Percentiles rank a stretch among this genome's conserved stretches.
These are phyloP conservation scores for Termitomyces sp. DNA, from an alignment of 768 basidiomycete genomes.

Conservation along the genomic window DNA sequence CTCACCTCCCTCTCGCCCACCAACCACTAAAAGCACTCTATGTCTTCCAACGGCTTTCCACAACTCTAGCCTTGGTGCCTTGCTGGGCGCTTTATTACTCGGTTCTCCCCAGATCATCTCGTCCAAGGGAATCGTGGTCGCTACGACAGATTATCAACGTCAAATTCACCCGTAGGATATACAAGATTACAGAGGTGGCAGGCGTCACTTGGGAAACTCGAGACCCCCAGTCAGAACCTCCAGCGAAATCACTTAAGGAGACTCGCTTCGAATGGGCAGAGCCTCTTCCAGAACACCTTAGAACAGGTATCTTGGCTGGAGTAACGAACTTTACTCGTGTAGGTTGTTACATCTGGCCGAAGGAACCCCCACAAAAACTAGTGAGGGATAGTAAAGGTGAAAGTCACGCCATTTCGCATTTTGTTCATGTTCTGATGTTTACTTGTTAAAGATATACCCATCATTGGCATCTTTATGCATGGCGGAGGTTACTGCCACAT, in stretches of 20 bases:
- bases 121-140: constrained; percentile 48
- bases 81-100: constrained; percentile 40
- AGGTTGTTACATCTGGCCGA: not conserved
- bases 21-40: constrained; percentile 20
- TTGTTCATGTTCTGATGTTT: constrained; percentile 13
- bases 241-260: constrained; percentile 29
- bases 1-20: not conserved
- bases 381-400: not conserved
- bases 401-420: not conserved
- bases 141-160: constrained; percentile 45
- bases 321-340: constrained; percentile 15
- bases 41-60: constrained; percentile 41
- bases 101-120: constrained; percentile 34
- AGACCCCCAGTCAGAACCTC: constrained; percentile 35
- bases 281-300: constrained; percentile 32
- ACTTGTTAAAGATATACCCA: constrained; percentile 23
- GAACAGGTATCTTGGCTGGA: constrained; percentile 38
- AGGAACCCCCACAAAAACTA: not conserved
- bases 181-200: constrained; percentile 49
- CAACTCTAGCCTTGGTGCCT: constrained; percentile 42
- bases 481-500: constrained; percentile 56
- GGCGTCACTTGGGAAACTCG: constrained; percentile 52
- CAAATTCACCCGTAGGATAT: constrained; percentile 48
- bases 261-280: constrained; percentile 47
- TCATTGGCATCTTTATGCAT: constrained; percentile 48